Evolutionary conservation across 1,139 yeast species (phyloP), one percentile per base, ranked within the genome.

Genomic region (Candida sp.): DNA sequence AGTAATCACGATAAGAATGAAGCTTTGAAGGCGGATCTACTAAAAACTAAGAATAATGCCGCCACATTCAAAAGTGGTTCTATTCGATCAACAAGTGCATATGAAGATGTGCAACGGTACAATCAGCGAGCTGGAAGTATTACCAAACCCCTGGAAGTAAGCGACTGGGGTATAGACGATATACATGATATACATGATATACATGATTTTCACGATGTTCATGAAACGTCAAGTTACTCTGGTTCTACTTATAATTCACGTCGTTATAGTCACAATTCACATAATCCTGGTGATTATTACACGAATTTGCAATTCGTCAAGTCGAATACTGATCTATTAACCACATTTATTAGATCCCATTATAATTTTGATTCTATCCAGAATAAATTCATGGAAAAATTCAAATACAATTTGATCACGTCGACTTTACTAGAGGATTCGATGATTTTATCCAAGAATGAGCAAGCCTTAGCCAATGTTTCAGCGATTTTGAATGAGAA

Each of bases 101-200:
- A 34, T 22, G 36, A 34, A 34, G 25, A 34, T 6, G 11, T 34
- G n/a, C 5, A n/a, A 32, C 33, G 32, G n/a, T 19, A 36, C 3
- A 33, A 11, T 4, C 32, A 38, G 11, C 34, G 32, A 6, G 33
- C 11, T 7, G 35, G 11, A 11, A 40, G 22, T 30, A 38, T 27
- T 4, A 23, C 29, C 9, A 38, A 38, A 21, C 43, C 39, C 21
- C 36, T 39, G 11, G 66, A 61, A 36, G 54, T 68, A 38, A 65
- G 74, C 44, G 75, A 70, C 49, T 70, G 75, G 75, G 75, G 75
- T 1, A 69, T 70, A 22, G 75, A 70, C 45, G 75, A 68, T 55
- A 2, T 40, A 11, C 4, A 22, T 22, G 12, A 35, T 15, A 15
- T 57, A 33, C 44, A 50, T 25, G 45, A 42, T 7, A 39, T 46